Base-by-base conservation (phyloP, 306 rosid species). In the Echinosophora koreensis region DNA sequence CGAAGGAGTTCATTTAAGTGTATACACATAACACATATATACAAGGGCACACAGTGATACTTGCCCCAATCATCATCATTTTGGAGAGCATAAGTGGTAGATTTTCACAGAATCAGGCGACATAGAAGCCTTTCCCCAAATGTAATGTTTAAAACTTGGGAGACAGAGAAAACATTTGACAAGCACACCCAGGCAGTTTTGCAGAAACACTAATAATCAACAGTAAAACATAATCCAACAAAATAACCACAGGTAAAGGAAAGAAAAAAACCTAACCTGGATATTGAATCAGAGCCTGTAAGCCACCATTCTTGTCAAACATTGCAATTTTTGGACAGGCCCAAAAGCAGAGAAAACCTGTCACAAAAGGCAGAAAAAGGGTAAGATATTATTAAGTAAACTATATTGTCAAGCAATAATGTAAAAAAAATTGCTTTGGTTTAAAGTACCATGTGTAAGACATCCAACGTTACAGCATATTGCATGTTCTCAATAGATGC, bases 401-500 rank as follows among this genome's bases (percentile, higher is more conserved):
- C 46, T 16, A 32, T n/a, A 49, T 10, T 65, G 49, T 56, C 37
- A 83, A 78, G 12, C 12, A 66, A 41, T 59, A 73, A 39, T 63
- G 54, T n/a, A 8, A 59, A 46, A 46, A n/a, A 14, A 27, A 15
- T 13, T 16, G 35, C n/a, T 9, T 34, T 46, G 50, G 60, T 38
- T 64, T 8, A 63, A 57, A 52, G 81, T 88, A 96, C 99, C 99
- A 87, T 92, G 79, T 96, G 96, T 66, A 96, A 82, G 78, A 89
- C 98, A 17, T 96, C 99, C 94, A 96, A 79, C 74, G 99, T 92
- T 76, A 96, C 98, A 44, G 98, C 99, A 84, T 96, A 96, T 69
- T 96, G 99, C 99, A 96, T 92, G 69, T 96, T 92, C 81, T 96
- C 98, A 61, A 96, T 96, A 14, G 99, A 96, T 66, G 98, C 99